Base-by-base conservation (phyloP, 2,329 filamentous ascomycete species). In the Fusarium xylarioides region DNA sequence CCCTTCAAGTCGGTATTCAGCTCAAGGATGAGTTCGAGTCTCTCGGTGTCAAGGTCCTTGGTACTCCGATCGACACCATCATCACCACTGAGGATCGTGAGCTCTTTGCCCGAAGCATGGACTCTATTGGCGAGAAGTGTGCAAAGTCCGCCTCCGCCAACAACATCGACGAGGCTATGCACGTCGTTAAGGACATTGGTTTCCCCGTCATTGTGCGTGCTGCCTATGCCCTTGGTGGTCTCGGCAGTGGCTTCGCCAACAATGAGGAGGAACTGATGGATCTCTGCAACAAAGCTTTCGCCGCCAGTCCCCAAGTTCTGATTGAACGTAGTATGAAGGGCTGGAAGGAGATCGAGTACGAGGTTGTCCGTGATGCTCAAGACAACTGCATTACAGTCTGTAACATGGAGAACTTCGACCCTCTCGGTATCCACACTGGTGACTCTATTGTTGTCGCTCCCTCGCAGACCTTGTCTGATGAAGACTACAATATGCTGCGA, bases 361-460 rank as follows among this genome's bases (percentile, higher is more conserved):
- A 99, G 83, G 96, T 98, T 70, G 96, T 99, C 44, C 92, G 96
- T 79, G 96, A 98, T 86, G 93, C 91, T 64, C 91, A 94, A 77
- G 95, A 99, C 85, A 98, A 98, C 88, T 99, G 96, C 82, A 98
- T 99, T 81, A 99, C 96, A 11, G 96, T 99, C 70, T 99, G 96
- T 83, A 99, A 99, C 86, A 98, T 99, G 96, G 96, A 99, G 86
- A 99, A 99, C 85, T 99, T 99, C 79, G 96, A 99, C 82, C 96
- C 96, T 62, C 91, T 99, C 4, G 96, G 96, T 78, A 98, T 98
- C 72, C 96, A 98, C 80, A 99, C 96, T 6, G 96, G 96, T 82
- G 96, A 99, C 81, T 98, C 95, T 18, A 98, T 99, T 75, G 96
- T 99, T 58, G 96, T 99, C 52, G 96, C 96, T 14, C 96, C 96